Evolutionary conservation across 2,329 filamentous ascomycete species (phyloP), one percentile per base, ranked within the genome.

Genomic region (Thelonectria blattea): DNA sequence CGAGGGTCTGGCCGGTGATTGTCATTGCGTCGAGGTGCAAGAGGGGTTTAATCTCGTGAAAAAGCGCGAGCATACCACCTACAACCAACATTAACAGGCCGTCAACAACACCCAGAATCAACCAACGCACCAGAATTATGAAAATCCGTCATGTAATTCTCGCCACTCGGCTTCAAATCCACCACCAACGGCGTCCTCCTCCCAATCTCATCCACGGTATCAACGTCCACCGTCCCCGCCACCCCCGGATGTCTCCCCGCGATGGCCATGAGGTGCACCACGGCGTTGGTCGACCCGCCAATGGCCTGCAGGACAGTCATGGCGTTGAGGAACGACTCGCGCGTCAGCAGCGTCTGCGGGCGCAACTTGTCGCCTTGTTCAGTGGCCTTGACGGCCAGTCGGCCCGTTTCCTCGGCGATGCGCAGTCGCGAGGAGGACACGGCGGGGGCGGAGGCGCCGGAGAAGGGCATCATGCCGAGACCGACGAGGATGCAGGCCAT

Each of bases 141-240:
- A 42, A 97, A 88, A 71, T 97, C 93, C 5, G 90, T 91, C 88
- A 97, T 96, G 74, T 93, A 91, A 72, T 92, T 93, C 56, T 90
- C 88, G 1, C 93, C 93, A 61, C 87, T 91, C 0, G 93, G 93
- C n/a, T 93, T 92, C 17, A 96, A 81, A 71, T 96, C 90, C 1
- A 93, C 91, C 42, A 96, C 85, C 70, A 95, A 87, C 0, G 92
- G 92, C 1, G 93, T 92, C 65, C 84, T 87, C 65, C 92, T 81
- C 56, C 89, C 91, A 51, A 95, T 88, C 51, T 89, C 85, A 74
- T 96, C 91, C 71, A 96, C 83, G 41, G 93, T 92, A 67, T 91
- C 86, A 12, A 96, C 79, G 0, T 86, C 90, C n/a, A 96, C 82
- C 2, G 73, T 75, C 1, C 80, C 81, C 2, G 84, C 81, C 0